Base-by-base conservation (phyloP, 192 early-diverging fungal species). In the Endogone sp. region DNA sequence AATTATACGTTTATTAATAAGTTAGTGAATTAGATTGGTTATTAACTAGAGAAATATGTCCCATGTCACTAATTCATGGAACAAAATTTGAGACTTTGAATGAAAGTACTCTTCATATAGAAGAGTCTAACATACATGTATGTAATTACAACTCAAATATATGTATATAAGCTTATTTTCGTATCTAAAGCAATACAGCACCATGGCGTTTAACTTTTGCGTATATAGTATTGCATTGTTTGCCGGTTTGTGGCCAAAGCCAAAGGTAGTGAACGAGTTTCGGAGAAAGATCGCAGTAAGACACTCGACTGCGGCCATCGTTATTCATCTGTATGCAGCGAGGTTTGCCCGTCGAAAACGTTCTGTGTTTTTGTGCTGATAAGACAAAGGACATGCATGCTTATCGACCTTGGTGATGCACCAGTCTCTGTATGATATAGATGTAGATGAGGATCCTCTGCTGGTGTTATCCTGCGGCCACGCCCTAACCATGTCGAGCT, bases 381-480 rank as follows among this genome's bases (percentile, higher is more conserved):
- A 13, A 21, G 16, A 4, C 16, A 29, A 1, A 23, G 29, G 21
- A 63, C 10, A 57, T 4, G 22, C 8, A 60, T 63, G 68, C 1
- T 64, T 4, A 57, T 69, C n/a, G 68, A 69, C 31, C 2, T n/a
- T 69, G 4, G n/a, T 69, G 59, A 69, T 64, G 68, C 20, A 63
- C 4, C 20, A 21, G 27, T 8, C 62, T 37, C 27, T 63, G 62
- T 9, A 11, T 6, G 26, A 84, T 30, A 29, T 71, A 0, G 79
- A 89, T 58, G 67, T 78, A n/a, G 59, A 82, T 29, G 80, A 81
- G 2, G 67, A 72, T 59, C 80, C 83, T 2, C 64, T 87, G 56
- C 30, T 88, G 20, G 68, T 79, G 3, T 71, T 86, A 6, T 37
- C 65, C 0, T 89, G 88, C 64, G 78, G 79, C 13, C 88, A 88